Conservation (phyloP, 2,329 filamentous ascomycete species). For the Aspergillus pseudotamarii region DNA sequence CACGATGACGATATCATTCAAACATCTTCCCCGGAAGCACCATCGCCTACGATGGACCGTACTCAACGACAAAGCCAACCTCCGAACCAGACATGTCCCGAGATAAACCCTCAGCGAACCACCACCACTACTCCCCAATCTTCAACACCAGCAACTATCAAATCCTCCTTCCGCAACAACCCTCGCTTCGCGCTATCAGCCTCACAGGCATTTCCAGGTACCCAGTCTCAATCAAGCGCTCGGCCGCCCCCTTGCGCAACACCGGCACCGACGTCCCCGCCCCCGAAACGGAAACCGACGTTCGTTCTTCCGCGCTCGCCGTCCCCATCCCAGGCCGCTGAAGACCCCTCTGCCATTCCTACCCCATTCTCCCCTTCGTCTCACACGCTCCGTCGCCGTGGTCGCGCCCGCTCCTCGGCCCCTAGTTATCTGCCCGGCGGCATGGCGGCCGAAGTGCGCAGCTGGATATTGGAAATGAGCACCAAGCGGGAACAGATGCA, state of each 20-base stretch:
- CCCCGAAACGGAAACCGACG: slow-evolving; percentile 33
- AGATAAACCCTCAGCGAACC: slow-evolving; percentile 9
- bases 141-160: slow-evolving; percentile 20
- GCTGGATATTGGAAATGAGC: slow-evolving; percentile 45
- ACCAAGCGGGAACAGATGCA: slow-evolving; percentile 30
- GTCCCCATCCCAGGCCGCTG: slow-evolving; percentile 27
- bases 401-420: slow-evolving; percentile 25
- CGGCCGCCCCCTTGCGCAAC: slow-evolving; percentile 9
- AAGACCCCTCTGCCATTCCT: slow-evolving; percentile 23
- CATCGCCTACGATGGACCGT: slow-evolving; percentile 1
- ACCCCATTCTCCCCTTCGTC: slow-evolving; percentile 42
- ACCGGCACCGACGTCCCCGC: slow-evolving; percentile 19
- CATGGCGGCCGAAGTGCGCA: slow-evolving; percentile 45
- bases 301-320: slow-evolving; percentile 44
- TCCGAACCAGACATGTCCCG: slow-evolving; percentile 8
- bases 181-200: slow-evolving; percentile 35
- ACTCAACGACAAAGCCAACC: slow-evolving; percentile 10
- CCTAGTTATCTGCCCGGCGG: slow-evolving; percentile 39
- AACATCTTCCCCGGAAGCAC: slow-evolving; percentile 23
- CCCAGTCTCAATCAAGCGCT: slow-evolving; percentile 11
- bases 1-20: slow-evolving; percentile 18
- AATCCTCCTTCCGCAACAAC: slow-evolving; percentile 29
- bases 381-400: slow-evolving; percentile 33
- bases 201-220: slow-evolving; percentile 25
- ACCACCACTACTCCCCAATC: slow-evolving; percentile 8